phyloP scores from a whole-genome alignment of 2,329 filamentous ascomycete genomes.

The Arthrobotrys conoides region DNA sequence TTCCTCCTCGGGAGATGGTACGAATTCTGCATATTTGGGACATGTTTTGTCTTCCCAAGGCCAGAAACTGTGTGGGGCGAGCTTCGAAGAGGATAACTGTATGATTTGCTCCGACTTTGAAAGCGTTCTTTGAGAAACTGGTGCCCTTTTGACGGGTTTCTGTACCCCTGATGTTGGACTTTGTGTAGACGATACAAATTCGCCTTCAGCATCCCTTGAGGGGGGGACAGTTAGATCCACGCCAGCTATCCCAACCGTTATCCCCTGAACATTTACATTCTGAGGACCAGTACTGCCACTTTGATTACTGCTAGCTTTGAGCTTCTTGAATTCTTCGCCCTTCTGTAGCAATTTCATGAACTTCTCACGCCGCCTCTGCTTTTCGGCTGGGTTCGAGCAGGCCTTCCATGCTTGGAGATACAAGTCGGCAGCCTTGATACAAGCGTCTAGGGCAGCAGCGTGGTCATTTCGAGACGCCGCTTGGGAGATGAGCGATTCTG shows the following conservation, averaged over 20 bases:
- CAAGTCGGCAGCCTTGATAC: conserved; percentile 53
- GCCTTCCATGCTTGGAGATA: conserved; percentile 51
- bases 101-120: conserved; percentile 82
- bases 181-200: conserved; percentile 15
- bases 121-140: conserved; percentile 69
- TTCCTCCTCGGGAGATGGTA: conserved; percentile 67
- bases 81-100: conserved; percentile 80
- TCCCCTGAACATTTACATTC: conserved; percentile 23
- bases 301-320: conserved; percentile 14
- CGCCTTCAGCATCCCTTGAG: not conserved
- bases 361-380: conserved; percentile 50
- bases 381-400: conserved; percentile 48
- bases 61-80: conserved; percentile 87
- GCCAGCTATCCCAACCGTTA: conserved; percentile 31
- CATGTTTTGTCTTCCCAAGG: conserved; percentile 81
- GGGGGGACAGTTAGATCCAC: conserved; percentile 5
- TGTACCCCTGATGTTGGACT: not conserved
- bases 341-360: conserved; percentile 47
- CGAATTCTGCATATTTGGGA: conserved; percentile 74
- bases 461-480: conserved; percentile 56
- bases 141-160: conserved; percentile 19
- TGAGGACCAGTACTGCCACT: not conserved
- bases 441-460: conserved; percentile 44
- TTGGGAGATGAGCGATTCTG: conserved; percentile 59
- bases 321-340: conserved; percentile 49